Evolutionary conservation across 768 basidiomycete species (phyloP).

Genomic region (Gymnopilus dilepis): DNA sequence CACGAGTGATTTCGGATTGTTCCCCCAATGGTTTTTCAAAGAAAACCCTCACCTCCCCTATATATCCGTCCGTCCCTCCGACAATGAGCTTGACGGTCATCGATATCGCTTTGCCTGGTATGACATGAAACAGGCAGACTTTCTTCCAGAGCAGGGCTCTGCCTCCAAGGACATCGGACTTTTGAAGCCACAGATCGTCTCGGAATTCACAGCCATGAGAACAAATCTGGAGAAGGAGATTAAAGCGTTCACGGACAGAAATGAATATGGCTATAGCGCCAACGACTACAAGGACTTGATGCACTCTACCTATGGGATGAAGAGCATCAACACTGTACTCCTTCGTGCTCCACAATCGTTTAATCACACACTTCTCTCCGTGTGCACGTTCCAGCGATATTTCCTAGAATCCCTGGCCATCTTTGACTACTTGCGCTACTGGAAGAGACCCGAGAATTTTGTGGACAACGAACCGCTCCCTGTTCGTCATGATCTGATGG

Average conservation of each 20-base stretch:
- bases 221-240: not conserved
- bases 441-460: not conserved
- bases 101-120: not conserved
- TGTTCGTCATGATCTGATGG: not conserved
- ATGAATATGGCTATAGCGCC: not conserved
- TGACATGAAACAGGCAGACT: not conserved
- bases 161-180: not conserved
- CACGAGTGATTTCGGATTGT: not conserved
- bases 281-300: not conserved
- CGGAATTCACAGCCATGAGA: not conserved
- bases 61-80: not conserved
- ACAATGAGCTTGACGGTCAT: not conserved
- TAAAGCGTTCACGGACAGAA: not conserved
- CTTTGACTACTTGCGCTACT: not conserved
- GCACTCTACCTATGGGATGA: not conserved
- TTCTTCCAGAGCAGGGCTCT: not conserved
- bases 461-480: not conserved
- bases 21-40: not conserved
- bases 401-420: slow-evolving; percentile 5
- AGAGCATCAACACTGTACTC: not conserved
- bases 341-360: not conserved
- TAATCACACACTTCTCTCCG: not conserved
- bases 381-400: slow-evolving; percentile 6
- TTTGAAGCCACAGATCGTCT: not conserved
- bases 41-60: not conserved